Percentiles rank a stretch among this genome's conserved stretches.
Evolutionary conservation across 176 grass and related monocot species (phyloP).

Genomic region (Stipa capillata): DNA sequence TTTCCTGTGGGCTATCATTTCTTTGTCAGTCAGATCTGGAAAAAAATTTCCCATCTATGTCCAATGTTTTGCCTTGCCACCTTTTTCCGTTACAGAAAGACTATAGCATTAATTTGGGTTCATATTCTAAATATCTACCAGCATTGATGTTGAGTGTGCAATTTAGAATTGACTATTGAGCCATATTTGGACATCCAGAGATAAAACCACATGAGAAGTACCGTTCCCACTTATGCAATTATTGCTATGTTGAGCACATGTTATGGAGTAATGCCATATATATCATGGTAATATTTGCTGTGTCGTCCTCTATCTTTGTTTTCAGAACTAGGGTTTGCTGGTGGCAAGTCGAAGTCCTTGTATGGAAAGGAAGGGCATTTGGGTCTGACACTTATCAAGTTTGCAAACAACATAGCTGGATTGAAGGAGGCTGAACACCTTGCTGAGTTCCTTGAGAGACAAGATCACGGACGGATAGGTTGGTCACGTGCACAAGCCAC

Average conservation of each 20-base stretch:
- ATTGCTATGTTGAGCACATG: slow-evolving; percentile 23
- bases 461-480: slow-evolving; percentile 67
- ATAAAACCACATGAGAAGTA: neutral
- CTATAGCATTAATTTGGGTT: neutral
- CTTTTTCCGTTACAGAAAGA: neutral
- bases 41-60: neutral
- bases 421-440: slow-evolving; percentile 83
- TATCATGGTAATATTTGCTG: slow-evolving; percentile 41
- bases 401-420: slow-evolving; percentile 53
- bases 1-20: neutral
- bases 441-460: slow-evolving; percentile 58
- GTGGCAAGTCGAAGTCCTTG: slow-evolving; percentile 82
- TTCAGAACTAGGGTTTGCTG: slow-evolving; percentile 91
- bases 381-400: slow-evolving; percentile 79
- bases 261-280: slow-evolving; percentile 21
- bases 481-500: slow-evolving; percentile 50
- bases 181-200: slow-evolving; percentile 10
- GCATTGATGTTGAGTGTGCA: neutral
- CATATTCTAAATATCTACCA: slow-evolving; percentile 7
- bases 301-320: slow-evolving; percentile 33
- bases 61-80: neutral
- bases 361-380: slow-evolving; percentile 90
- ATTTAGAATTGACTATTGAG: slow-evolving; percentile 12
- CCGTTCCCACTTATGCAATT: slow-evolving; percentile 13
- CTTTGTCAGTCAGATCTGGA: neutral